These are phyloP conservation scores for Fusarium luffae DNA, from an alignment of 2,329 filamentous ascomycete genomes.

Conservation along the genomic window DNA sequence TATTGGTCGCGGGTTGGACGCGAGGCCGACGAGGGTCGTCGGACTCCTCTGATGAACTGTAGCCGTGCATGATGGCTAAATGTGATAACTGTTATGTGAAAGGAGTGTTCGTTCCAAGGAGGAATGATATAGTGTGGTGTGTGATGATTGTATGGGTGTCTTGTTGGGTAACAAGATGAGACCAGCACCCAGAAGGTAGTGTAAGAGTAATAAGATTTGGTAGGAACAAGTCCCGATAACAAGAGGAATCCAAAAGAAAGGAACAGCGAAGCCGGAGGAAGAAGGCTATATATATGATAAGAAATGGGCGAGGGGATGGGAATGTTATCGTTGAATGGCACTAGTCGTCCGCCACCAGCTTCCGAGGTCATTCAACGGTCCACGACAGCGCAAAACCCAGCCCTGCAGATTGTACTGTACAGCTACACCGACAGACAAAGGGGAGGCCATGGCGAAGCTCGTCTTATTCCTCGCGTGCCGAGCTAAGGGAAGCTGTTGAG, in stretches of 20 bases:
- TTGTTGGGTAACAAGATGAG: constrained; percentile 2
- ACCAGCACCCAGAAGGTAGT: neutral
- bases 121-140: neutral
- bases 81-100: neutral
- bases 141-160: neutral
- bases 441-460: constrained; percentile 16
- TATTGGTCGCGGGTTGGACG: constrained; percentile 49
- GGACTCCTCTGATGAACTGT: constrained; percentile 63
- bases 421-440: constrained; percentile 29
- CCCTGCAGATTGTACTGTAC: constrained; percentile 21
- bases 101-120: neutral
- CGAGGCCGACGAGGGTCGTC: constrained; percentile 58
- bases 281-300: constrained; percentile 30
- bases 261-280: constrained; percentile 22
- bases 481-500: constrained; percentile 17
- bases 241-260: neutral
- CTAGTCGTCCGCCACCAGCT: constrained; percentile 23
- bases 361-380: constrained; percentile 8
- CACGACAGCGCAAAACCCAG: constrained; percentile 8
- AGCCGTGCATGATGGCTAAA: constrained; percentile 54
- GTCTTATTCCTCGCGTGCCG: constrained; percentile 13
- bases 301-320: neutral
- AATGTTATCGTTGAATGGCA: constrained; percentile 16
- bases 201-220: neutral
- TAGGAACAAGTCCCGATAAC: constrained; percentile 10